These are phyloP conservation scores for Microbotryum silenes-acaulis DNA, from an alignment of 1,284 basidiomycete genomes.

Conservation along the genomic window DNA sequence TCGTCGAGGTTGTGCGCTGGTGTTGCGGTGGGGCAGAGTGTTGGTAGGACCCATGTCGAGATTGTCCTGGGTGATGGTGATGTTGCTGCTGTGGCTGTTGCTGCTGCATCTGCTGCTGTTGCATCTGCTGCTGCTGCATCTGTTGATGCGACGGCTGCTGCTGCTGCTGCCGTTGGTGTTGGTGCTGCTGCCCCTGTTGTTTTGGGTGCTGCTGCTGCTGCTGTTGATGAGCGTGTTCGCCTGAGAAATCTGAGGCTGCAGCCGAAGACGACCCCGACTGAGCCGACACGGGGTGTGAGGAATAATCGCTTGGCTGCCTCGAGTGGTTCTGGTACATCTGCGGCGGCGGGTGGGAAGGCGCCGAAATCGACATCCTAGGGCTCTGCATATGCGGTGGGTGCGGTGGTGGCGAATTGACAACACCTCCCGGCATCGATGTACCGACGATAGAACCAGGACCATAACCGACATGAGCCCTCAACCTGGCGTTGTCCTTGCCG, in stretches of 20 bases:
- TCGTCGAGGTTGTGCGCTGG: neutral
- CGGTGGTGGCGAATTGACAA: neutral
- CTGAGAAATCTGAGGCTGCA: neutral
- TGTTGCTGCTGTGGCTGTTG: neutral
- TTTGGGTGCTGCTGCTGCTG: neutral
- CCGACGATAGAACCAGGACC: neutral
- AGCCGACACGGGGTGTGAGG: neutral
- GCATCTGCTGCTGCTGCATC: neutral
- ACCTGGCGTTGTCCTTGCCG: conserved; percentile 14
- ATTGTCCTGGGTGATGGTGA: neutral
- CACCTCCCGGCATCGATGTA: neutral
- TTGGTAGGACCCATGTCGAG: neutral
- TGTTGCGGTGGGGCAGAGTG: neutral
- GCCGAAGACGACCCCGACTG: neutral
- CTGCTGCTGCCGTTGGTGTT: neutral
- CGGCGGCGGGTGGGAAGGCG: neutral
- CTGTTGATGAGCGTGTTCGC: neutral
- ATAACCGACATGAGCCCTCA: conserved; percentile 23
- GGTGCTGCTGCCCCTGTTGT: neutral
- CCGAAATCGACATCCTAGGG: neutral
- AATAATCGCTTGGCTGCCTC: neutral
- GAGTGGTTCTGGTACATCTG: neutral
- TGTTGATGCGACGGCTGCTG: neutral
- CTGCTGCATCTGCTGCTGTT: neutral
- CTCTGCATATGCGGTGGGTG: neutral